These are phyloP conservation scores for Neurospora crassa DNA, from an alignment of 2,329 filamentous ascomycete genomes.

Conservation along the genomic window DNA sequence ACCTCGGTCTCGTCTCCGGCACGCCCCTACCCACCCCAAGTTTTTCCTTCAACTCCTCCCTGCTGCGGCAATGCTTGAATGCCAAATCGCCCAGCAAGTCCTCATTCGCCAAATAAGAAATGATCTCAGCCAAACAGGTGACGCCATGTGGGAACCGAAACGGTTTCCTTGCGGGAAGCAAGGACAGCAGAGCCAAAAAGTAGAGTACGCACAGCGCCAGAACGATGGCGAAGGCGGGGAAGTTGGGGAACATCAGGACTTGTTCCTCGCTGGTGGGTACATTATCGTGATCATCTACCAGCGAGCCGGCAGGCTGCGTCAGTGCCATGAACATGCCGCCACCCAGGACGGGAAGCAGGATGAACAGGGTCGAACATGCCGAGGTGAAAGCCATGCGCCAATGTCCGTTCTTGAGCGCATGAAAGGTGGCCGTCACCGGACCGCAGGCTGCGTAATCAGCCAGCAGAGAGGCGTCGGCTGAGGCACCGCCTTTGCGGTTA, in stretches of 20 bases:
- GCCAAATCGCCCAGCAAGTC: constrained; percentile 62
- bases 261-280: constrained; percentile 19
- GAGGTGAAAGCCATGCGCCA: constrained; percentile 55
- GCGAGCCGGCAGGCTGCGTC: constrained; percentile 33
- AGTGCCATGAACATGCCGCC: constrained; percentile 68
- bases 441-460: constrained; percentile 61
- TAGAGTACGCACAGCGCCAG: constrained; percentile 65
- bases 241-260: constrained; percentile 61
- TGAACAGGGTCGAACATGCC: constrained; percentile 47
- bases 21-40: constrained; percentile 45
- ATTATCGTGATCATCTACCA: not conserved
- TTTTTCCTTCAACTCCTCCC: constrained; percentile 57
- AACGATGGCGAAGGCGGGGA: constrained; percentile 64
- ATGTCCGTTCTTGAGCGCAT: constrained; percentile 51
- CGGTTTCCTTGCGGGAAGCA: constrained; percentile 50
- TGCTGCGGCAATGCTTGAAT: constrained; percentile 58
- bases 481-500: constrained; percentile 38
- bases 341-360: constrained; percentile 55
- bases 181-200: constrained; percentile 48
- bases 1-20: constrained; percentile 38
- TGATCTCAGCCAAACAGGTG: constrained; percentile 62
- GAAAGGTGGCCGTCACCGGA: constrained; percentile 49
- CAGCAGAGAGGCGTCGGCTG: constrained; percentile 54
- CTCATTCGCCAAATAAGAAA: constrained; percentile 67
- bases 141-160: constrained; percentile 65